Percentiles rank a stretch among this genome's conserved stretches.
Conservation (phyloP, 768 basidiomycete genomes). For the Boletus subparvulus region DNA sequence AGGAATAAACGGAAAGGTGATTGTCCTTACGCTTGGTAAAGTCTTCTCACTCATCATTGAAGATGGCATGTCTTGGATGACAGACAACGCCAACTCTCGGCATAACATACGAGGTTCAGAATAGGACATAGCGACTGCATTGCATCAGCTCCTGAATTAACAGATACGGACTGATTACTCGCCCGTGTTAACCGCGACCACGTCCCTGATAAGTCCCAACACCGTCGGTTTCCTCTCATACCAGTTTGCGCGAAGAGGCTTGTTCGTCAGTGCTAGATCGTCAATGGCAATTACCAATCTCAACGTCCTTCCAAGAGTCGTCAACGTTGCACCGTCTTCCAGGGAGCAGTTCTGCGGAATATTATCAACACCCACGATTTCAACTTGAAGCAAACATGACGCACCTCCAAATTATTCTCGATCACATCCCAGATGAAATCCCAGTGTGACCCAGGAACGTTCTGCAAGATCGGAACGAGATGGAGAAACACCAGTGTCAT, state of each 20-base stretch:
- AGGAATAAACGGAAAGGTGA: neutral
- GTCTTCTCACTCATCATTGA: constrained; percentile 63
- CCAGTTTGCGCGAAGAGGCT: constrained; percentile 69
- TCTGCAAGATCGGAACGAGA: constrained; percentile 86
- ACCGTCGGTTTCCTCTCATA: constrained; percentile 51
- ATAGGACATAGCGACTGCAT: constrained; percentile 16
- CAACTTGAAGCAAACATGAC: constrained; percentile 11
- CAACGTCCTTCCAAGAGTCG: constrained; percentile 68
- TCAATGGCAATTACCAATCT: constrained; percentile 64
- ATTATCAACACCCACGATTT: constrained; percentile 5
- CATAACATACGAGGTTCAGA: constrained; percentile 67
- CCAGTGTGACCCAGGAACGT: constrained; percentile 87
- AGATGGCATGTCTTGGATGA: constrained; percentile 65
- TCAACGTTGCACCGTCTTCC: constrained; percentile 55
- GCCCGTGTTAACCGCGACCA: constrained; percentile 59
- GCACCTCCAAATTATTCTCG: constrained; percentile 85
- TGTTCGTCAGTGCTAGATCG: constrained; percentile 72
- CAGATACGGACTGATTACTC: constrained; percentile 16
- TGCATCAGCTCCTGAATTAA: neutral
- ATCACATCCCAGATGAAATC: constrained; percentile 86
- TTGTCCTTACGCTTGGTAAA: constrained; percentile 53
- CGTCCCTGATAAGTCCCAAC: constrained; percentile 57
- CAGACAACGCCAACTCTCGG: constrained; percentile 62
- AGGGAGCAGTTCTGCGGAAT: constrained; percentile 55
- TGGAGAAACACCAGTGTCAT: constrained; percentile 73